Evolutionary conservation across 2,329 filamentous ascomycete species (phyloP).

Genomic region (Calonectria honghensis): DNA sequence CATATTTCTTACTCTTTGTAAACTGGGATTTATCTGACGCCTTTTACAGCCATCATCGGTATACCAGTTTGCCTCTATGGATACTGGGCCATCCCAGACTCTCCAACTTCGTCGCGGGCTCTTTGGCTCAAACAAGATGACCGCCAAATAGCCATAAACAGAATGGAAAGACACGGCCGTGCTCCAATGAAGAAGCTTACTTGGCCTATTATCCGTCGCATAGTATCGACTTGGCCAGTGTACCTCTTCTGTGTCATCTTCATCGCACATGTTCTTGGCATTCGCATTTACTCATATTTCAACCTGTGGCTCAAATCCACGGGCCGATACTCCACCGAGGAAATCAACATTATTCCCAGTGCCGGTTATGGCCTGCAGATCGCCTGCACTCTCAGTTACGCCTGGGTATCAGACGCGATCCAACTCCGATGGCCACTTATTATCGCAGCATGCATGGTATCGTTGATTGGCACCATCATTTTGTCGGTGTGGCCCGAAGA

Average conservation of each 20-base stretch:
- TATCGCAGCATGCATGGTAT: constrained; percentile 66
- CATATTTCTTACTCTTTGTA: not conserved
- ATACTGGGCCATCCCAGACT: constrained; percentile 59
- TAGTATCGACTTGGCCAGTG: constrained; percentile 56
- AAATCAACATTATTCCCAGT: constrained; percentile 72
- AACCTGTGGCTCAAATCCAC: constrained; percentile 59
- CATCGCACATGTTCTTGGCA: constrained; percentile 58
- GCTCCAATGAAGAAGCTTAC: constrained; percentile 58
- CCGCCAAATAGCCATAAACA: constrained; percentile 53
- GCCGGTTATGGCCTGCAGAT: constrained; percentile 62
- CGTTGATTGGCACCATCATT: constrained; percentile 59
- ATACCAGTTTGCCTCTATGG: constrained; percentile 58
- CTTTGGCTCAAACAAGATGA: constrained; percentile 56
- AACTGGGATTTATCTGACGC: not conserved
- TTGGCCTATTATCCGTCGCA: constrained; percentile 53
- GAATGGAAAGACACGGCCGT: constrained; percentile 57
- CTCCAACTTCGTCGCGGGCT: constrained; percentile 51
- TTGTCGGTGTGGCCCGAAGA: constrained; percentile 59
- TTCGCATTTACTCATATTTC: constrained; percentile 61
- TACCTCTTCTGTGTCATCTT: constrained; percentile 60
- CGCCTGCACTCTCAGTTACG: constrained; percentile 71
- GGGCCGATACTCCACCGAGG: constrained; percentile 56
- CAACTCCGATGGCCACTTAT: constrained; percentile 72
- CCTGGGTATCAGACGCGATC: constrained; percentile 73
- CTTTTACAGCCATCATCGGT: constrained; percentile 52